Evolutionary conservation across 106 monocot species (phyloP).

Genomic region (Platanthera zijinensis): DNA sequence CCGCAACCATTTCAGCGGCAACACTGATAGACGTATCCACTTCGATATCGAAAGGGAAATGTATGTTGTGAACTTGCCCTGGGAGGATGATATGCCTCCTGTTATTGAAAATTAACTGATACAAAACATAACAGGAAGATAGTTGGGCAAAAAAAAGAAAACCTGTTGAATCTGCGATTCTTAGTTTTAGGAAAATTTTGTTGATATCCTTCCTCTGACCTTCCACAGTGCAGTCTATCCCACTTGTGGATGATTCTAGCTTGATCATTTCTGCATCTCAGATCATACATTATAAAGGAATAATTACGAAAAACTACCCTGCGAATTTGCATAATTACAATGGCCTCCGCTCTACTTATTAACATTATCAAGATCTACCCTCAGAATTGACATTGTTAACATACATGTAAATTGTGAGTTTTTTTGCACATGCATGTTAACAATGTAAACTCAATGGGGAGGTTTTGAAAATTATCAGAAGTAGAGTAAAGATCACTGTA

Average conservation of each 20-base stretch:
- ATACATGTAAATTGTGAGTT: too few relatives aligned
- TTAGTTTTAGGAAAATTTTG: constrained; percentile 46
- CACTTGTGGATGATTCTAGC: constrained; percentile 1
- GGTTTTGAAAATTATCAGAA: too few relatives aligned
- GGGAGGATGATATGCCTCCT: background rate
- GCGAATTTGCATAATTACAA: background rate
- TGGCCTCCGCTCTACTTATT: too few relatives aligned
- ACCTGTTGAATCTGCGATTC: constrained; percentile 65
- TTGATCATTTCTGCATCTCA: constrained; percentile 22
- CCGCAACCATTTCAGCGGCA: constrained; percentile 63
- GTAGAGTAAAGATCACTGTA: too few relatives aligned
- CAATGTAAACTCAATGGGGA: too few relatives aligned
- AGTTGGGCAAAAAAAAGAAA: background rate
- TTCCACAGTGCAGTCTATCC: constrained; percentile 46
- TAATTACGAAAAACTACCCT: background rate
- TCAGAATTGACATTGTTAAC: too few relatives aligned
- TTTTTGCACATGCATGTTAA: too few relatives aligned
- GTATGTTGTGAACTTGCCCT: constrained; percentile 58
- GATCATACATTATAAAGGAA: constrained; percentile 4
- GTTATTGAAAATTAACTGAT: background rate
- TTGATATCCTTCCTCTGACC: constrained; percentile 45
- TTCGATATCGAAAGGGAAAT: constrained; percentile 66
- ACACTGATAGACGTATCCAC: constrained; percentile 65
- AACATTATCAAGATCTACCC: too few relatives aligned
- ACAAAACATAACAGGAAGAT: background rate